A percentile compares a stretch with the other conserved stretches of the same genome.
phyloP scores from a whole-genome alignment of 1,284 basidiomycete genomes.

The Butyriboletus appendiculatus region DNA sequence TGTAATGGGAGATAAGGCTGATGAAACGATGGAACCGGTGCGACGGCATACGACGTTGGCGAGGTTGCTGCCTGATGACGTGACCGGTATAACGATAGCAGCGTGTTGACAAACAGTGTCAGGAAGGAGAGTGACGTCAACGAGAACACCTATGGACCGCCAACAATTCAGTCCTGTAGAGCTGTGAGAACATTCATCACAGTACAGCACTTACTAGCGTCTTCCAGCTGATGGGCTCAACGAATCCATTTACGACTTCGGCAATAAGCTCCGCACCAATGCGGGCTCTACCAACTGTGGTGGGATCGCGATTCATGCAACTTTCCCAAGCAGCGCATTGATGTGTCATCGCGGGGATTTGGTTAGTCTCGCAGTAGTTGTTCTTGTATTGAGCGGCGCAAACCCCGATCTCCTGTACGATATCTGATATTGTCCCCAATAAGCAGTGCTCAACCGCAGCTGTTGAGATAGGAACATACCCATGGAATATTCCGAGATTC shows the following conservation, averaged over 20 bases:
- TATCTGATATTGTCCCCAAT: constrained; percentile 52
- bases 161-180: constrained; percentile 17
- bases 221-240: constrained; percentile 97
- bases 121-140: constrained; percentile 78
- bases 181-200: constrained; percentile 11
- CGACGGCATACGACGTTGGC: constrained; percentile 45
- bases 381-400: constrained; percentile 80
- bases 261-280: constrained; percentile 95
- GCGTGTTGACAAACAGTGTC: constrained; percentile 81
- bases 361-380: constrained; percentile 78
- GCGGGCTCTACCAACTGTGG: constrained; percentile 83
- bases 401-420: constrained; percentile 86
- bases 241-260: constrained; percentile 94
- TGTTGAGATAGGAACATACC: constrained; percentile 49
- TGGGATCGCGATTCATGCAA: constrained; percentile 96
- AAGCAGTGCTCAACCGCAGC: constrained; percentile 16
- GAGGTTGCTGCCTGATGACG: constrained; percentile 47
- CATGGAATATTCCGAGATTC: constrained; percentile 87
- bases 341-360: constrained; percentile 82
- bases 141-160: constrained; percentile 66
- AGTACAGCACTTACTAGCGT: constrained; percentile 67
- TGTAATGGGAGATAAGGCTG: constrained; percentile 50
- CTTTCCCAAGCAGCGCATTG: constrained; percentile 89
- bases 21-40: constrained; percentile 45
- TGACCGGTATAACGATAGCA: constrained; percentile 75